Base-by-base conservation (phyloP, 2,329 filamentous ascomycete species). In the Cercospora sp. region DNA sequence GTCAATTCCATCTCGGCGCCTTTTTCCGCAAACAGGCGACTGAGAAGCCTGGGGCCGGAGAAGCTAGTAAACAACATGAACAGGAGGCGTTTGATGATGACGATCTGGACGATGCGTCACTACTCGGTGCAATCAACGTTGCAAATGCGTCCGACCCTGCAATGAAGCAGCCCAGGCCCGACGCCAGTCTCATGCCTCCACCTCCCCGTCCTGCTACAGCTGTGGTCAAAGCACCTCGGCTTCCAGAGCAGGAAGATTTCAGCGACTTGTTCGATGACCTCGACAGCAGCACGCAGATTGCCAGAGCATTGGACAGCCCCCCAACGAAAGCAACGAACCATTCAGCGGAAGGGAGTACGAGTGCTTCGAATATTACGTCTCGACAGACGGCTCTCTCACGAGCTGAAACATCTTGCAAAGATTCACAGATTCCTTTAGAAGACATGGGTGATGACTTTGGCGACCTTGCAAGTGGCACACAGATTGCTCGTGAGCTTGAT, bases 381-480 rank as follows among this genome's bases (percentile, higher is more conserved):
- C 42, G 16, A 6, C 45, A 28, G 23, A 28, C 12, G 33, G 26
- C 45, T 8, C n/a, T 33, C 18, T 59, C 30, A 10, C 20, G 33
- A 59, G 31, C 31, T 20, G 55, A 4, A 12, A 31, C 18, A 13
- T 7, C 12, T 30, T 3, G 10, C 64, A 60, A 48, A 60, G 31
- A 53, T 31, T 33, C 33, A 20, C 45, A 58, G 28, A 10, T 51
- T 12, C 28, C 31, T 23, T 30, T 8, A 10, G 68, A 76, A 30
- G 76, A 77, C n/a, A 51, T 75, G 13, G 58, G 31, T n/a, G 66
- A 60, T 60, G 73, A 76, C 64, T 75, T 70, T 61, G 78, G 81
- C 48, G 81, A 83, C n/a, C 74, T 84, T 2, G 82, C 80, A n/a
- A 82, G 78, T 66, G 79, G 78, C 40, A 82, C 82, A 0, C 82